Evolutionary conservation across 805 yeast species (phyloP).

Genomic region (Candida mattraensis): DNA sequence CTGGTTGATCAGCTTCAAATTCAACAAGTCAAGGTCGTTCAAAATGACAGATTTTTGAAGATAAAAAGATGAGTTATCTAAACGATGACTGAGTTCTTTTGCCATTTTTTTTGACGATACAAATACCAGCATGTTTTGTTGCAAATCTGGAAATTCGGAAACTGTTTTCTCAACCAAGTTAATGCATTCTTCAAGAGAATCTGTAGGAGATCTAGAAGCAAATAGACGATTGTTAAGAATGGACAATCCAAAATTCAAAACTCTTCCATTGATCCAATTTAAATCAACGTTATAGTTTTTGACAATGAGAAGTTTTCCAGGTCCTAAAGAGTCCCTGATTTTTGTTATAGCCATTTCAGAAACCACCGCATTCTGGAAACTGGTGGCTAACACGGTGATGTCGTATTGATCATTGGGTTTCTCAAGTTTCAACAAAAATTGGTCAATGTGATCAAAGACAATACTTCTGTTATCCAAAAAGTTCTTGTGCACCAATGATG

Average conservation of each 20-base stretch:
- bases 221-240: constrained; percentile 6
- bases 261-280: background rate
- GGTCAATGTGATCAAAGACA: background rate
- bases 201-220: constrained; percentile 3
- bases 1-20: constrained; percentile 14
- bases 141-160: background rate
- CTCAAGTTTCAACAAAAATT: constrained; percentile 1
- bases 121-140: constrained; percentile 9
- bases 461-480: background rate
- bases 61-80: constrained; percentile 5
- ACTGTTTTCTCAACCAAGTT: constrained; percentile 2
- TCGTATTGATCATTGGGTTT: constrained; percentile 4
- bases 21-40: constrained; percentile 9
- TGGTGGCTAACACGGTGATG: constrained; percentile 2
- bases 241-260: constrained; percentile 5
- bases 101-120: constrained; percentile 13
- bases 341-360: constrained; percentile 5
- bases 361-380: constrained; percentile 1
- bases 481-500: constrained; percentile 8
- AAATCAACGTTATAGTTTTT: constrained; percentile 6
- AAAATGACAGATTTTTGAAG: constrained; percentile 6
- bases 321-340: background rate
- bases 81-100: constrained; percentile 6
- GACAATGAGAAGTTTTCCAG: constrained; percentile 11
- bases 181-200: constrained; percentile 4